Base-by-base conservation (phyloP, 2,329 filamentous ascomycete genomes). In the Calonectria montana region DNA sequence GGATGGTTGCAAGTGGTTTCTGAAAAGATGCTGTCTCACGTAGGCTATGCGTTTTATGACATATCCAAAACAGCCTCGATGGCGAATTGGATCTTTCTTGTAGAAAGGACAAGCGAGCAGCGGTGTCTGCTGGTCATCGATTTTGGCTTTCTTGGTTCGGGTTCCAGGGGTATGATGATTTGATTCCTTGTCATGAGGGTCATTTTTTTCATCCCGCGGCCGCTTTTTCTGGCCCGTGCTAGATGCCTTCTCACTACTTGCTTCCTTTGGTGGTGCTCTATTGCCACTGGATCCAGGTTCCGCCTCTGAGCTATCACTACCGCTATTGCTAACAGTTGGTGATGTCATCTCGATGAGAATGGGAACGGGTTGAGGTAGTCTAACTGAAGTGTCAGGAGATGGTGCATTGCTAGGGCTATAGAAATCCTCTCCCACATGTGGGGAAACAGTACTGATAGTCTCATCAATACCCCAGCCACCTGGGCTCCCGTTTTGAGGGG, bases 101-200 rank as follows among this genome's bases (percentile, higher is more conserved):
- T 70, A 70, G 53, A 61, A 70, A 10, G 68, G 68, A n/a, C 68
- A 70, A 4, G 68, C 68, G 10, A 70, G 27, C 4, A 21, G 27
- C 10, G 29, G 50, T 10, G 41, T 47, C 6, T 55, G 41, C 4
- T 59, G 50, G 4, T 70, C 68, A 29, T 67, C 68, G 8, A 43
- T 59, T 29, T 65, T 69, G n/a, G 37, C 37, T n/a, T 62, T 31
- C 5, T 69, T 69, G 12, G 41, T 53, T 18, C 63, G 48, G 4
- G 43, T 69, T 29, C 25, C 41, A 25, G 43, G 48, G 18, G 45
- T 37, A 16, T 57, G 59, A 9, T 65, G 31, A 10, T 57, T 39
- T n/a, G 43, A 12, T 12, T 69, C 57, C 15, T 65, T 65, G 12
- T 59, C 61, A 25, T 69, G 48, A 4, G n/a, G 12, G 1, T 47